Evolutionary conservation across 805 yeast genomes (phyloP).

Genomic region (Kodamaea leandrae): DNA sequence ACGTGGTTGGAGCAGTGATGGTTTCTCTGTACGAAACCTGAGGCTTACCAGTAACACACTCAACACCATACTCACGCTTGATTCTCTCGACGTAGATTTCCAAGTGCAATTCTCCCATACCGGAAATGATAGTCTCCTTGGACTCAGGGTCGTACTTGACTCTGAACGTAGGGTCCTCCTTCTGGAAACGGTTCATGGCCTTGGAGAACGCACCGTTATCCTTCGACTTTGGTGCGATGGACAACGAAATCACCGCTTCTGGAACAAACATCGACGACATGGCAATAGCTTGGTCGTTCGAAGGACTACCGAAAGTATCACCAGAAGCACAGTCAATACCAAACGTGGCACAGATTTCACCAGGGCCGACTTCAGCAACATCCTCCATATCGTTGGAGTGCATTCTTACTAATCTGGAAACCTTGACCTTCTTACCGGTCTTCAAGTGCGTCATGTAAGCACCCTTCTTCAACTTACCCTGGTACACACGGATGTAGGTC

Average conservation of each 20-base stretch:
- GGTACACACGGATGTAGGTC: slow-evolving; percentile 95
- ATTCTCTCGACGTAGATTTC: slow-evolving; percentile 98
- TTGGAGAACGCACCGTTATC: slow-evolving; percentile 89
- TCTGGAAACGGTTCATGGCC: slow-evolving; percentile 96
- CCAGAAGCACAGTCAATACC: slow-evolving; percentile 99
- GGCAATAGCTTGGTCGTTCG: slow-evolving; percentile 59
- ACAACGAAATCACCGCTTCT: slow-evolving; percentile 94
- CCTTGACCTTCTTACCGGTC: slow-evolving; percentile 89
- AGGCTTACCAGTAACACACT: slow-evolving; percentile 93
- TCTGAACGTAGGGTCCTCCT: slow-evolving; percentile 98
- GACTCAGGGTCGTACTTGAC: slow-evolving; percentile 87
- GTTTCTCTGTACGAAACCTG: slow-evolving; percentile 98
- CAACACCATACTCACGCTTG: slow-evolving; percentile 95
- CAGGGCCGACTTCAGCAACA: slow-evolving; percentile 91
- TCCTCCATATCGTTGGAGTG: slow-evolving; percentile 99
- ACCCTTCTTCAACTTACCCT: slow-evolving; percentile 92
- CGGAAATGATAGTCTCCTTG: slow-evolving; percentile 91
- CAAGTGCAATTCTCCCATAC: slow-evolving; percentile 97
- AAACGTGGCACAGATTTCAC: slow-evolving; percentile 98
- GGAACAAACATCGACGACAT: slow-evolving; percentile 99
- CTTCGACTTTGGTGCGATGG: slow-evolving; percentile 83
- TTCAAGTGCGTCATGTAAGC: slow-evolving; percentile 83
- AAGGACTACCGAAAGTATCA: slow-evolving; percentile 91
- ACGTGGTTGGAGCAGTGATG: slow-evolving; percentile 64
- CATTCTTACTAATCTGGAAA: slow-evolving; percentile 90